A percentile compares a stretch with the other conserved stretches of the same genome.
phyloP scores from a whole-genome alignment of 2,329 filamentous ascomycete genomes.

The Ophiobolus disseminans region DNA sequence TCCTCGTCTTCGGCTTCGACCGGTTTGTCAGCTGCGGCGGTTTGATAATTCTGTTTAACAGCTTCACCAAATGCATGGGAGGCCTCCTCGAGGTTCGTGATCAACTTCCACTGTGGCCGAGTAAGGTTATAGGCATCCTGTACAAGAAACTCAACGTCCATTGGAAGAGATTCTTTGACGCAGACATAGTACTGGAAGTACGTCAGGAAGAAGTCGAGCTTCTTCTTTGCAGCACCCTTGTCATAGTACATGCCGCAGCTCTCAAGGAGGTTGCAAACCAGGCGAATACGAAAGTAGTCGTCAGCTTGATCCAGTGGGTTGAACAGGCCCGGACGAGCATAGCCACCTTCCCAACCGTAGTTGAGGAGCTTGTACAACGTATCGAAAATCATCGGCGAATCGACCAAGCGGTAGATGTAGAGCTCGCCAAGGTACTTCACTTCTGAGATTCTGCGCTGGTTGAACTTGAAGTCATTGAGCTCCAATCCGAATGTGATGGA shows the following conservation, averaged over 20 bases:
- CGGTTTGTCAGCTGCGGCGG: slow-evolving; percentile 72
- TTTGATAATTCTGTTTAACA: slow-evolving; percentile 88
- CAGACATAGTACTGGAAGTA: slow-evolving; percentile 98
- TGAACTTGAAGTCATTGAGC: slow-evolving; percentile 96
- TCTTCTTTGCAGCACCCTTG: slow-evolving; percentile 91
- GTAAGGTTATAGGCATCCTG: slow-evolving; percentile 88
- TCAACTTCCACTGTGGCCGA: slow-evolving; percentile 91
- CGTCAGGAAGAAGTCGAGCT: slow-evolving; percentile 94
- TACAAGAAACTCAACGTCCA: slow-evolving; percentile 97
- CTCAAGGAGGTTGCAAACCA: slow-evolving; percentile 88
- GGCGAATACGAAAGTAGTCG: slow-evolving; percentile 93
- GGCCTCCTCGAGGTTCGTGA: slow-evolving; percentile 81
- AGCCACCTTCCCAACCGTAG: slow-evolving; percentile 84
- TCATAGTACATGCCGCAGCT: slow-evolving; percentile 97
- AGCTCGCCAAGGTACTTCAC: slow-evolving; percentile 96
- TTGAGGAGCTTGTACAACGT: slow-evolving; percentile 93
- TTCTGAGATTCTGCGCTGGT: slow-evolving; percentile 91
- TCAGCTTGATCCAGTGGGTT: slow-evolving; percentile 86
- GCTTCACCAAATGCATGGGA: slow-evolving; percentile 82
- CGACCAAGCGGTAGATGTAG: slow-evolving; percentile 97
- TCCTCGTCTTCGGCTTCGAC: slow-evolving; percentile 75
- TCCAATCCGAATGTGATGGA: slow-evolving; percentile 87
- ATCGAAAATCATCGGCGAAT: slow-evolving; percentile 94
- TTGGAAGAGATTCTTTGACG: slow-evolving; percentile 86
- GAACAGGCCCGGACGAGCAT: slow-evolving; percentile 77